phyloP scores from a whole-genome alignment of 2,329 filamentous ascomycete species.

The Curvularia sp. region DNA sequence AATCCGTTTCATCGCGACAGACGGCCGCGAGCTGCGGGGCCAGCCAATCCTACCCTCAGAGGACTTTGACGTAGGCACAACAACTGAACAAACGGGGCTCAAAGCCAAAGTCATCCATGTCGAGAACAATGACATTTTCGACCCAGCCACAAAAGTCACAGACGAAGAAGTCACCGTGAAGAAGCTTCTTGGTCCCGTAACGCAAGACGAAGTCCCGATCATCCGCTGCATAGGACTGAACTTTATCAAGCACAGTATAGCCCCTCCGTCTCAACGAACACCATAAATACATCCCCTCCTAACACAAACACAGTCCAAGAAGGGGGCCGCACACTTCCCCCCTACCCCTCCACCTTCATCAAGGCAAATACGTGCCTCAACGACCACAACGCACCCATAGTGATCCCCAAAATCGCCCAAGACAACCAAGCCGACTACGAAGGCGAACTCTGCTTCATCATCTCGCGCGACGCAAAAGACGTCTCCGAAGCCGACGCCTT shows the following conservation, averaged over 20 bases:
- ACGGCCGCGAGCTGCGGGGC: slow-evolving; percentile 60
- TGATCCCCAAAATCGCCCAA: slow-evolving; percentile 60
- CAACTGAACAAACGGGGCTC: slow-evolving; percentile 57
- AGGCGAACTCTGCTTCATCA: slow-evolving; percentile 56
- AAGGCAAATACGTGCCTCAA: slow-evolving; percentile 55
- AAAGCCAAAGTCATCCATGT: slow-evolving; percentile 60
- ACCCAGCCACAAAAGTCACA: slow-evolving; percentile 59
- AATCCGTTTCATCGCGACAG: slow-evolving; percentile 62
- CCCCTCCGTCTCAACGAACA: neutral
- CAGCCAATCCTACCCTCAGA: slow-evolving; percentile 59
- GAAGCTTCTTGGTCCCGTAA: slow-evolving; percentile 61
- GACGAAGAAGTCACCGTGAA: slow-evolving; percentile 64
- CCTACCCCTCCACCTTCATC: slow-evolving; percentile 61
- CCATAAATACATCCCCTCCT: neutral
- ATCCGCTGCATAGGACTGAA: slow-evolving; percentile 67
- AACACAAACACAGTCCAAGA: slow-evolving; percentile 55
- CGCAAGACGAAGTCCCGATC: slow-evolving; percentile 61
- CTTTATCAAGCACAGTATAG: slow-evolving; percentile 63
- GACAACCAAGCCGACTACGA: slow-evolving; percentile 57
- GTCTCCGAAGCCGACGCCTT: slow-evolving; percentile 56
- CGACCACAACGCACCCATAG: slow-evolving; percentile 53
- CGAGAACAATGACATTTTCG: slow-evolving; percentile 59
- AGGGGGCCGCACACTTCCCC: slow-evolving; percentile 59
- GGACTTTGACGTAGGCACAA: slow-evolving; percentile 60
- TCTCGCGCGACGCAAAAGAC: slow-evolving; percentile 61